Percentiles rank a stretch among this genome's conserved stretches.
Conservation (phyloP, 306 rosid species). For the Pterocarpus santalinus region DNA sequence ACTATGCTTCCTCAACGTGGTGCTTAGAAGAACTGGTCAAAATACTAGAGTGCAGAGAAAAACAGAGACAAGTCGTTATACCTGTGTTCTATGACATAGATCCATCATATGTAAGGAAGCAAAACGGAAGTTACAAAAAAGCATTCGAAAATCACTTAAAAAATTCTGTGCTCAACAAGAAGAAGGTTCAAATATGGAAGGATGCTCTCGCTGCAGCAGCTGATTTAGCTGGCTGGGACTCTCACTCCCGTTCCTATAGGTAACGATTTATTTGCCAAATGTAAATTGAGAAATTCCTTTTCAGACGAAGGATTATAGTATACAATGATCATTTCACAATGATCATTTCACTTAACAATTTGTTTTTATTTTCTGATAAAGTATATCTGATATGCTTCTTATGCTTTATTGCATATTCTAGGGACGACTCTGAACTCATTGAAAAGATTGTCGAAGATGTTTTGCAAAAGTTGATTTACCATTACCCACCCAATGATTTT, state of each 20-base stretch:
- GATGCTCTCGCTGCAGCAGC: neutral
- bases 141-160: neutral
- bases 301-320: neutral
- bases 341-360: too few relatives aligned
- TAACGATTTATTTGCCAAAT: neutral
- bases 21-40: neutral
- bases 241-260: neutral
- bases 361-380: neutral
- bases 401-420: neutral
- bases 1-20: neutral
- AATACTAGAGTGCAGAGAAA: neutral
- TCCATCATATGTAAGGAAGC: neutral
- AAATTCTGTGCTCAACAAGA: neutral
- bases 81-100: neutral
- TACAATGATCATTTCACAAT: too few relatives aligned
- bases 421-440: constrained; percentile 24
- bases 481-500: neutral
- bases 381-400: neutral
- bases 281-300: neutral
- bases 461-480: neutral
- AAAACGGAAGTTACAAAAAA: neutral
- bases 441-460: neutral
- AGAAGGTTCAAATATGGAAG: neutral
- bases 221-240: neutral
- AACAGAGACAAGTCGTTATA: neutral